Evolutionary conservation across 2,329 filamentous ascomycete species (phyloP).

Genomic region (Colletotrichum horii): DNA sequence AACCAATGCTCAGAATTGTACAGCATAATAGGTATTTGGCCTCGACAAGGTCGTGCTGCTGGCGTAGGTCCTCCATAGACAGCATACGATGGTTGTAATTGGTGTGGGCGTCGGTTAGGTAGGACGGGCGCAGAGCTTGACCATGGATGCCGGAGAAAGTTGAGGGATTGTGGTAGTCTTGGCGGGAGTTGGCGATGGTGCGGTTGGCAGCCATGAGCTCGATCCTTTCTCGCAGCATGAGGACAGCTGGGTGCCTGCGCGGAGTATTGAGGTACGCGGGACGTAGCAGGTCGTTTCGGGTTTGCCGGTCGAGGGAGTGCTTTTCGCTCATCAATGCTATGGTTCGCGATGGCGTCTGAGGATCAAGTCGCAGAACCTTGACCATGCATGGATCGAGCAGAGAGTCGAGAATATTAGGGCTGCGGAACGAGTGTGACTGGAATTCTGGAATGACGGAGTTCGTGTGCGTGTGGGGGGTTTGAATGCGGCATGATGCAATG

Average conservation of each 20-base stretch:
- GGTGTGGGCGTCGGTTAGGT: not conserved
- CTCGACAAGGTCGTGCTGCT: not conserved
- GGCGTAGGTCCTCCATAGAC: not conserved
- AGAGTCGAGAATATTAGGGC: not conserved
- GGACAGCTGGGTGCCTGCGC: not conserved
- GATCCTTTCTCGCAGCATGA: not conserved
- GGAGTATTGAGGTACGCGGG: not conserved
- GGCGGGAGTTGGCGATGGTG: not conserved
- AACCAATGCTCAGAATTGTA: not conserved
- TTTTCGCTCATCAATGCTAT: not conserved
- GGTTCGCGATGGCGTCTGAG: not conserved
- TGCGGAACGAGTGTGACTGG: not conserved
- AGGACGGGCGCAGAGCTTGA: not conserved
- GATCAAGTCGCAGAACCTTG: not conserved
- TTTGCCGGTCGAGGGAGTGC: not conserved
- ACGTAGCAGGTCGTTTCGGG: not conserved
- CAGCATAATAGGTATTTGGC: not conserved
- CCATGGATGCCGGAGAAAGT: not conserved
- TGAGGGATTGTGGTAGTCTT: not conserved
- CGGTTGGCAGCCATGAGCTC: not conserved
- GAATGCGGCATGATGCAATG: not conserved
- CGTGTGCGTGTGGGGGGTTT: not conserved
- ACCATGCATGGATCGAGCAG: not conserved
- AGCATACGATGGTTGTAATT: not conserved
- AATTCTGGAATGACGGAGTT: not conserved